Evolutionary conservation across 768 basidiomycete genomes (phyloP).

Genomic region (Hygrocybe coccinea): DNA sequence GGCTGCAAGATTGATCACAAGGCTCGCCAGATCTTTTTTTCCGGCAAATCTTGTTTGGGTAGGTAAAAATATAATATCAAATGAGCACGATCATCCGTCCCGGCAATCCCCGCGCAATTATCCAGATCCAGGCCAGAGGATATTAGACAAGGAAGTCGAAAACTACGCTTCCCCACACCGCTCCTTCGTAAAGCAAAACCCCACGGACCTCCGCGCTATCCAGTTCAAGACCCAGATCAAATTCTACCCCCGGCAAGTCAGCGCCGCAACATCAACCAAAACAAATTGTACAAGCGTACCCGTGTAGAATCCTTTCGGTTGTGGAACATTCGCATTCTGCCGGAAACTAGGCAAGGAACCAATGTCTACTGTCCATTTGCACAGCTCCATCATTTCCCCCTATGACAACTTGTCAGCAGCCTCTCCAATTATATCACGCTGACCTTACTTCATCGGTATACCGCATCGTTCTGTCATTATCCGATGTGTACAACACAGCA

Average conservation of each 20-base stretch:
- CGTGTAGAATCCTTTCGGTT: slow-evolving; percentile 69
- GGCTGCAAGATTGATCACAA: too few species aligned
- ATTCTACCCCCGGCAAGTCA: slow-evolving; percentile 43
- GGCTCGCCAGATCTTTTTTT: too few species aligned
- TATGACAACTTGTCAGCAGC: background rate
- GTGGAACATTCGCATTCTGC: slow-evolving; percentile 56
- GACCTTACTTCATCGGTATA: slow-evolving; percentile 67
- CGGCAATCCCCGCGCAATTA: background rate
- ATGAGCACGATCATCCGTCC: background rate
- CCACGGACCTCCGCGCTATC: slow-evolving; percentile 87
- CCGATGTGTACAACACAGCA: slow-evolving; percentile 77
- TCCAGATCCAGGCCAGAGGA: background rate
- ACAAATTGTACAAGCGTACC: slow-evolving; percentile 37
- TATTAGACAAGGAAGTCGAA: slow-evolving; percentile 44
- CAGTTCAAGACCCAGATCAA: slow-evolving; percentile 77
- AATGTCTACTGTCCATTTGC: slow-evolving; percentile 86
- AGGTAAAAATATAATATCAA: background rate
- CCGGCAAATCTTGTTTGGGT: background rate
- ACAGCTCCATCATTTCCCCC: slow-evolving; percentile 67
- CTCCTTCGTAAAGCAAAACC: slow-evolving; percentile 64
- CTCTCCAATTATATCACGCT: background rate
- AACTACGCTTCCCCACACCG: slow-evolving; percentile 76
- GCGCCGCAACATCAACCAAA: background rate
- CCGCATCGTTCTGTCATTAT: slow-evolving; percentile 68
- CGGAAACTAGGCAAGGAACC: slow-evolving; percentile 73